Percentiles rank a stretch among this genome's conserved stretches.
These are phyloP conservation scores for Chaetothyriales sp. DNA, from an alignment of 2,329 filamentous ascomycete genomes.

Conservation along the genomic window DNA sequence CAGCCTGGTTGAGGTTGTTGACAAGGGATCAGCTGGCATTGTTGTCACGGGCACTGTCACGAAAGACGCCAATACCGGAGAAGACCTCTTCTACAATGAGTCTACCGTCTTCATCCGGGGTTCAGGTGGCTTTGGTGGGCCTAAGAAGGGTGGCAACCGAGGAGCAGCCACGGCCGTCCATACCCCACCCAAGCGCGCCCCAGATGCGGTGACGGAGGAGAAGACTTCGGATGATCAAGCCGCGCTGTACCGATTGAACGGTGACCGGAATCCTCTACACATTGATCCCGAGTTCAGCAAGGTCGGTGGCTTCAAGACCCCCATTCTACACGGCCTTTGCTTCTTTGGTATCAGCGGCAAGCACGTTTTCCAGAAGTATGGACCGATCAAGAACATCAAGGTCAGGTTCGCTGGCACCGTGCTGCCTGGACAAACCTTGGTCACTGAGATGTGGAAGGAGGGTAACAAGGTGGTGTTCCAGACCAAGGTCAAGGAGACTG, in stretches of 20 bases:
- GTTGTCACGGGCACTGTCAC: conserved; percentile 70
- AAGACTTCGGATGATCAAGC: conserved; percentile 83
- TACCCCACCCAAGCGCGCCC: conserved; percentile 58
- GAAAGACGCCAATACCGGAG: conserved; percentile 68
- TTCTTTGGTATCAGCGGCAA: conserved; percentile 85
- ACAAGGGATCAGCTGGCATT: conserved; percentile 84
- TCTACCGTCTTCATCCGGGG: conserved; percentile 84
- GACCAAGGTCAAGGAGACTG: conserved; percentile 80
- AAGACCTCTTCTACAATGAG: conserved; percentile 96
- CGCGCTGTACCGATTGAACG: conserved; percentile 80
- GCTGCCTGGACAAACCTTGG: conserved; percentile 59
- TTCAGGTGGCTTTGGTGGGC: conserved; percentile 77
- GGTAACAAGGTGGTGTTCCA: conserved; percentile 69
- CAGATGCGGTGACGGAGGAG: conserved; percentile 74
- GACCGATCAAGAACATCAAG: conserved; percentile 79
- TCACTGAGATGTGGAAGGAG: conserved; percentile 92
- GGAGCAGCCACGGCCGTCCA: conserved; percentile 70
- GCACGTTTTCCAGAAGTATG: conserved; percentile 74
- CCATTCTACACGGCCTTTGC: conserved; percentile 94
- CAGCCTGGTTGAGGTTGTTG: conserved; percentile 73
- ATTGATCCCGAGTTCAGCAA: conserved; percentile 90
- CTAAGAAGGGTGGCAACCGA: conserved; percentile 61
- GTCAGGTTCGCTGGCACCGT: conserved; percentile 80
- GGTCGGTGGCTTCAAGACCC: conserved; percentile 84
- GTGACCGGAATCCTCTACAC: conserved; percentile 92